Evolutionary conservation across 169 alveolate genomes (phyloP), one percentile per base, ranked within the genome.

Genomic region (Plasmodium knowlesi): DNA sequence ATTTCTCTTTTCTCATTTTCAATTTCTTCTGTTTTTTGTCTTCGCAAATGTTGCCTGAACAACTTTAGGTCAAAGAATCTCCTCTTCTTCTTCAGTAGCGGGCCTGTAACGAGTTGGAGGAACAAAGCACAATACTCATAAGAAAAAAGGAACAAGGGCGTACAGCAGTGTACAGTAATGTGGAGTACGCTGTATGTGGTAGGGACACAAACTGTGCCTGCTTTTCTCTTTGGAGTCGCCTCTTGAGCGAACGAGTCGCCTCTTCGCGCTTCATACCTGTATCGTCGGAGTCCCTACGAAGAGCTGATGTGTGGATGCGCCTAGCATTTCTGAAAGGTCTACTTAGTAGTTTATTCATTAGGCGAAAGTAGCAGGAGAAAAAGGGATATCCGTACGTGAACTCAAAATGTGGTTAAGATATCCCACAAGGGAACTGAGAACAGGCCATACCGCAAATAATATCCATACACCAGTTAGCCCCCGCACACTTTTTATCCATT

Each of bases 21-120:
- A 5, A 96, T 95, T 34, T 96, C 97, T 86, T 91, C 93, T 16
- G 95, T 95, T 92, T 96, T 96, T 54, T 95, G 97, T 79, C 96
- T 96, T 76, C 95, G 82, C 57, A 96, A 78, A 37, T 94, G 96
- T 83, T 92, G 94, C 83, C 98, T 83, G 82, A 96, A 96, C 19
- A 96, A 85, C 67, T 96, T 96, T 95, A 96, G 89, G 73, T 96
- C 98, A 30, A 96, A 89, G 72, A 94, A 96, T 32, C 93, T 81
- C 93, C 96, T 95, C 16, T 96, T 96, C 41, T 96, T 95, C 39
- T 95, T 96, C 14, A 95, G 46, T 5, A 96, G 95, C 54, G 98
- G 98, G 4, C 98, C 98, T 96, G 54, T 16, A 9, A 8, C 16
- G 16, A 8, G 76, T 28, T 37, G 30, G 37, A n/a, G 16, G 76